Base-by-base conservation (phyloP, 2,329 filamentous ascomycete species). In the Verticillium longisporum region DNA sequence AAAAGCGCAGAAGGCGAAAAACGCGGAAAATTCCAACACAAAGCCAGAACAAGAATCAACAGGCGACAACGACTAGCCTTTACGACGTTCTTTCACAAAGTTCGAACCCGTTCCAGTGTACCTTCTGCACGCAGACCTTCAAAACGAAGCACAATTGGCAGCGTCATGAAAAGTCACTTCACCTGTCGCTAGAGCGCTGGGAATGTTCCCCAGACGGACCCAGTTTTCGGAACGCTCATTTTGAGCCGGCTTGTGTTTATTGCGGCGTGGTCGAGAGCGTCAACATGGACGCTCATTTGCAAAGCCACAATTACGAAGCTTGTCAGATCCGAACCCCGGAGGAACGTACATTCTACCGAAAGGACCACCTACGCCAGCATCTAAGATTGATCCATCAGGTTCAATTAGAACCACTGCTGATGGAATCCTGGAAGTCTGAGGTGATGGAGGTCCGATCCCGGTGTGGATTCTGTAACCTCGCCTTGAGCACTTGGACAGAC, bases 271-370 rank as follows among this genome's bases (percentile, higher is more conserved):
- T 74, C 1, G 80, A 85, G 59, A 84, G 85, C 3, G 76, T 82
- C 54, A 77, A 81, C 31, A 26, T 34, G n/a, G 2, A 18, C 31
- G 78, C 75, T 1, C 85, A 88, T 63, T 70, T 84, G 5, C 84
- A 87, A 63, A 73, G 72, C 6, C 85, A 88, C 70, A 87, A 87
- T 65, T 81, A 83, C 68, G 81, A 80, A 0, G 77, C 83, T 14
- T 93, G 90, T 69, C 85, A 86, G 64, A 88, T 91, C 68, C 85
- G 89, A 13, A 75, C 79, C 0, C 67, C 80, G 4, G 79, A 79
- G 60, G 87, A 90, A 66, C 81, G 85, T 41, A 88, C 85, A 0
- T 88, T 88, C 65, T 88, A 88, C 66, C 77, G 85, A 26, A 88
- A 88, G 67, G 86, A 88, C 63, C 86, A 88, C 64, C 75, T 88